These are phyloP conservation scores for Suillus fuscotomentosus DNA, from an alignment of 768 basidiomycete genomes.

Conservation along the genomic window DNA sequence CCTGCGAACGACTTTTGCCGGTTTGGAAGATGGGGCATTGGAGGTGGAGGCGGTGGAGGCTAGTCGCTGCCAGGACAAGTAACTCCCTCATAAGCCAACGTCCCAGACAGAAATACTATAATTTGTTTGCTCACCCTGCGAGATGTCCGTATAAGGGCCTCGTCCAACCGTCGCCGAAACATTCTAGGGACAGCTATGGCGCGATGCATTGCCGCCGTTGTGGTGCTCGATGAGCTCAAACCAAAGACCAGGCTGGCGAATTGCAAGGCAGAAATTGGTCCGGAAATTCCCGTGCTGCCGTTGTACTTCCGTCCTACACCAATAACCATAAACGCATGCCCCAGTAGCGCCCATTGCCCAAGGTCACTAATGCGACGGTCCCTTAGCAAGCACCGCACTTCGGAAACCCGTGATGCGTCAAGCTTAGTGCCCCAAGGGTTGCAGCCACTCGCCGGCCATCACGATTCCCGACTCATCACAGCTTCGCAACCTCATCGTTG, in stretches of 20 bases:
- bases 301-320: neutral
- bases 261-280: slow-evolving; percentile 2
- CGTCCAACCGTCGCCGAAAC: slow-evolving; percentile 44
- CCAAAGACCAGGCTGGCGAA: neutral
- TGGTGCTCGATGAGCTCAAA: slow-evolving; percentile 6
- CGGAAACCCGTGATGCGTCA: neutral
- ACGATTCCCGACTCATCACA: neutral
- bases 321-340: neutral
- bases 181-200: slow-evolving; percentile 54
- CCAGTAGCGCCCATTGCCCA: neutral
- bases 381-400: neutral
- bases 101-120: neutral
- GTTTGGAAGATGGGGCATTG: slow-evolving; percentile 37
- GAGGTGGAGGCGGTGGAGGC: slow-evolving; percentile 49
- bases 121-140: slow-evolving; percentile 51
- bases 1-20: slow-evolving; percentile 56
- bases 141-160: slow-evolving; percentile 47
- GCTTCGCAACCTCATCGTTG: neutral
- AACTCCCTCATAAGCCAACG: slow-evolving; percentile 9
- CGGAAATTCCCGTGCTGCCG: slow-evolving; percentile 4
- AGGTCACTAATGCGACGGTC: neutral
- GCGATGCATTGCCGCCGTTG: slow-evolving; percentile 43
- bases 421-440: neutral
- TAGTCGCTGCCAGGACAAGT: slow-evolving; percentile 45
- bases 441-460: neutral